Evolutionary conservation across 306 rosid species (phyloP).

Genomic region (Sindora glabra): DNA sequence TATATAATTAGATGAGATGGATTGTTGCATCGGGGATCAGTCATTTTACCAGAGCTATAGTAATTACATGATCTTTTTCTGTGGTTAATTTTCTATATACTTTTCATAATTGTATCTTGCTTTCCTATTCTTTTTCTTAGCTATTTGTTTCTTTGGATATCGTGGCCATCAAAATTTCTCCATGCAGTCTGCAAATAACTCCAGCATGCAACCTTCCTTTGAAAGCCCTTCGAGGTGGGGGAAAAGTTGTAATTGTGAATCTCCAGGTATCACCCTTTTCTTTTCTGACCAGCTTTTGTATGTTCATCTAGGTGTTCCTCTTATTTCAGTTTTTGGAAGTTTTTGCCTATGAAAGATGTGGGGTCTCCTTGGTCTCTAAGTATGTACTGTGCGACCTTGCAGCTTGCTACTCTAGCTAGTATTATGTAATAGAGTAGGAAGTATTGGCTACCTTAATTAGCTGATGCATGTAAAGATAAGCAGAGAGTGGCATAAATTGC

Average conservation of each 20-base stretch:
- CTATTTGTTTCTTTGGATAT: slow-evolving; percentile 7
- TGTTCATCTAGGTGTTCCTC: background rate
- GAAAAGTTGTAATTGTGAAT: slow-evolving; percentile 87
- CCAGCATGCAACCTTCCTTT: slow-evolving; percentile 99
- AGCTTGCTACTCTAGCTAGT: background rate
- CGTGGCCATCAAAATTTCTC: slow-evolving; percentile 21
- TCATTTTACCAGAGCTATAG: too few relatives aligned
- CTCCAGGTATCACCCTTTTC: slow-evolving; percentile 63
- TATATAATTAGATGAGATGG: too few relatives aligned
- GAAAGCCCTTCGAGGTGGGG: slow-evolving; percentile 90
- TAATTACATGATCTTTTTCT: too few relatives aligned
- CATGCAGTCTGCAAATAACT: slow-evolving; percentile 89
- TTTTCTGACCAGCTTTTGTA: background rate
- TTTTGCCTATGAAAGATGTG: background rate
- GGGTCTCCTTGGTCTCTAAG: background rate
- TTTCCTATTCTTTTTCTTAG: slow-evolving; percentile 8
- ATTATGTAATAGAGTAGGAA: background rate
- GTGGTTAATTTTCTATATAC: background rate
- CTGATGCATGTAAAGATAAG: background rate
- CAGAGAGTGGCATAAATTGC: slow-evolving; percentile 1
- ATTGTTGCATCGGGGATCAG: too few relatives aligned
- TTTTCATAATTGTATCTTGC: background rate
- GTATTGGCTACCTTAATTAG: slow-evolving; percentile 3
- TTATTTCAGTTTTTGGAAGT: slow-evolving; percentile 2
- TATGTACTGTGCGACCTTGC: background rate